Conservation (phyloP, 1,139 yeast genomes). For the Wickerhamomyces sp. region DNA sequence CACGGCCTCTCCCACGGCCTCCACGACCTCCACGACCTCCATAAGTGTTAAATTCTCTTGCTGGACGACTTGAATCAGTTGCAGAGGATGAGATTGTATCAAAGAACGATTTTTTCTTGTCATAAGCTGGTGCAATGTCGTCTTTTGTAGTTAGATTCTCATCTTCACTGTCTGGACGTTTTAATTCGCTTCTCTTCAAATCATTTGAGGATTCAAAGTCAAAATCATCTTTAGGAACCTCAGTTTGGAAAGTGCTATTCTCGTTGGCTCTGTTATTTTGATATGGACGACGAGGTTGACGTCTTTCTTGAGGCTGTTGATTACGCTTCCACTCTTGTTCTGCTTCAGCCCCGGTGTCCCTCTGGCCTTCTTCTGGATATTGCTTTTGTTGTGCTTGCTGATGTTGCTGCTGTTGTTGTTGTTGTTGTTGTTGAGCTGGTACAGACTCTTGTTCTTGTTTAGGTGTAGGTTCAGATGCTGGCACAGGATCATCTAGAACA, state of each 20-base stretch:
- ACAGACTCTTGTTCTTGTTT: slow-evolving; percentile 39
- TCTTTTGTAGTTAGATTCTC: slow-evolving; percentile 5
- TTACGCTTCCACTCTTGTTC: slow-evolving; percentile 1
- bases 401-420: slow-evolving; percentile 22
- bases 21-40: slow-evolving; percentile 22
- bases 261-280: not conserved
- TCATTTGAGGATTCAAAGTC: slow-evolving; percentile 71
- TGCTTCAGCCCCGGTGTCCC: no score
- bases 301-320: slow-evolving; percentile 2
- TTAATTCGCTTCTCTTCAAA: slow-evolving; percentile 33
- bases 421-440: slow-evolving; percentile 34
- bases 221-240: slow-evolving; percentile 42
- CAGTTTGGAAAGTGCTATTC: slow-evolving; percentile 10
- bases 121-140: slow-evolving; percentile 39
- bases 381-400: slow-evolving; percentile 12
- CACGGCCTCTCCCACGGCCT: slow-evolving; percentile 5
- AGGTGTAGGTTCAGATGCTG: slow-evolving; percentile 28
- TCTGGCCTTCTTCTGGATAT: not conserved
- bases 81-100: slow-evolving; percentile 68
- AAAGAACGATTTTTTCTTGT: slow-evolving; percentile 73
- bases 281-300: slow-evolving; percentile 25
- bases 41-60: slow-evolving; percentile 27
- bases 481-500: slow-evolving; percentile 65
- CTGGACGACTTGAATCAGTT: slow-evolving; percentile 30
- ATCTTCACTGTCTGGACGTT: slow-evolving; percentile 13